These are phyloP conservation scores for Cordyceps farinosa DNA, from an alignment of 2,329 filamentous ascomycete genomes.

Conservation along the genomic window DNA sequence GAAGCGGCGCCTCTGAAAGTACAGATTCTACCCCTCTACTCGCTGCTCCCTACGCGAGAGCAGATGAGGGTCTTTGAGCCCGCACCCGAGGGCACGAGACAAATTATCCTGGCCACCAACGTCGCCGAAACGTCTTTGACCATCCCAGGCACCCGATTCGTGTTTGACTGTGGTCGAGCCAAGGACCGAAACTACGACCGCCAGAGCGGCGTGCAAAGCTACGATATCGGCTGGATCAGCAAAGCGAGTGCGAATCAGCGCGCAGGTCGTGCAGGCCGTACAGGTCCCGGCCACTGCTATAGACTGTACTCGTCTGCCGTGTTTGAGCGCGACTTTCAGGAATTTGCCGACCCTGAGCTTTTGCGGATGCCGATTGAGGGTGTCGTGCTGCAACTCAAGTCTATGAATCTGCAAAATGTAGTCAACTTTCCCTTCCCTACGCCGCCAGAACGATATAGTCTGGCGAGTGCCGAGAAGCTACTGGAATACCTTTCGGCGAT, in stretches of 20 bases:
- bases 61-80: constrained; percentile 88
- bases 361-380: constrained; percentile 88
- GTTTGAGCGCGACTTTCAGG: constrained; percentile 81
- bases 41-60: constrained; percentile 82
- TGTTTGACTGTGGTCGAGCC: constrained; percentile 88
- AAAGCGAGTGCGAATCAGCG: constrained; percentile 93
- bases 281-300: constrained; percentile 94
- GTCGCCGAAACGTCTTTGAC: constrained; percentile 96
- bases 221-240: constrained; percentile 94
- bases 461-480: constrained; percentile 81
- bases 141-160: constrained; percentile 90
- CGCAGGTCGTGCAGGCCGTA: constrained; percentile 90
- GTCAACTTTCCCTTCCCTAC: constrained; percentile 96
- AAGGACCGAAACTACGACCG: constrained; percentile 90
- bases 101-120: constrained; percentile 91
- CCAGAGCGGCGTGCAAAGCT: constrained; percentile 89
- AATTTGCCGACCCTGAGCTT: constrained; percentile 86
- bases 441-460: constrained; percentile 70
- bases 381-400: constrained; percentile 88
- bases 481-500: constrained; percentile 83
- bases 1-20: constrained; percentile 64
- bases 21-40: constrained; percentile 91
- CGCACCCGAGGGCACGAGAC: constrained; percentile 74
- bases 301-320: constrained; percentile 91
- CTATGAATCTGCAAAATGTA: constrained; percentile 86